Evolutionary conservation across 345 rosid genomes (phyloP).

Genomic region (Orychophragmus violaceus): DNA sequence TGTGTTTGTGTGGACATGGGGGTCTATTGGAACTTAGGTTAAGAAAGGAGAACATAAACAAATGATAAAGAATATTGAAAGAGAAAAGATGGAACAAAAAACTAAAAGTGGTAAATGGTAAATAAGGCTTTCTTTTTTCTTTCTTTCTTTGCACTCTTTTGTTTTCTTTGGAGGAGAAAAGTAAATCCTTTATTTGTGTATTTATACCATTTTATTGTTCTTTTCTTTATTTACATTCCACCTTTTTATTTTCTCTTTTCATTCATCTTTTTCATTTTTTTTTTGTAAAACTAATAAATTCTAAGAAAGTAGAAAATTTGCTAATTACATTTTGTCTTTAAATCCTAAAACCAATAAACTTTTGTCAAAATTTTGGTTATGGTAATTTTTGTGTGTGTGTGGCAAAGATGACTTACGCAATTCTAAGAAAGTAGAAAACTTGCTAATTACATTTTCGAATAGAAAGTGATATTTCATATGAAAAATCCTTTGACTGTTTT

Average conservation of each 20-base stretch:
- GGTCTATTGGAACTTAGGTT: constrained; percentile 44
- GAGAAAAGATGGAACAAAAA: not conserved
- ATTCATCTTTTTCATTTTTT: not conserved
- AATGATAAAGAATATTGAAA: constrained; percentile 12
- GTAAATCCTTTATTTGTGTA: constrained; percentile 21
- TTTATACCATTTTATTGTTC: constrained; percentile 13
- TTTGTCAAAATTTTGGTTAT: no score
- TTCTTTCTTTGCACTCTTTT: constrained; percentile 29
- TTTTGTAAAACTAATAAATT: not conserved
- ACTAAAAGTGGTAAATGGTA: constrained; percentile 30
- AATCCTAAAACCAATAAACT: not conserved
- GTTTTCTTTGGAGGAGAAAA: constrained; percentile 31
- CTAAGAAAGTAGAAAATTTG: no score
- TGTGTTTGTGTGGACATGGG: constrained; percentile 62
- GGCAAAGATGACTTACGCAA: not conserved
- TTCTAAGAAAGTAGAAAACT: not conserved
- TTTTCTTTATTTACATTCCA: constrained; percentile 19
- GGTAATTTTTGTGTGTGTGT: no score
- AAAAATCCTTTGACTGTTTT: constrained; percentile 1
- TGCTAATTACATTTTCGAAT: not conserved
- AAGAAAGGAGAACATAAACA: constrained; percentile 31
- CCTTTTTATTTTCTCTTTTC: constrained; percentile 8
- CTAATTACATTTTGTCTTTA: no score
- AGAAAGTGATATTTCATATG: not conserved
- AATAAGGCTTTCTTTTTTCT: constrained; percentile 38